phyloP scores from a whole-genome alignment of 139 green algal genomes.

The Mychonastes homosphaera region DNA sequence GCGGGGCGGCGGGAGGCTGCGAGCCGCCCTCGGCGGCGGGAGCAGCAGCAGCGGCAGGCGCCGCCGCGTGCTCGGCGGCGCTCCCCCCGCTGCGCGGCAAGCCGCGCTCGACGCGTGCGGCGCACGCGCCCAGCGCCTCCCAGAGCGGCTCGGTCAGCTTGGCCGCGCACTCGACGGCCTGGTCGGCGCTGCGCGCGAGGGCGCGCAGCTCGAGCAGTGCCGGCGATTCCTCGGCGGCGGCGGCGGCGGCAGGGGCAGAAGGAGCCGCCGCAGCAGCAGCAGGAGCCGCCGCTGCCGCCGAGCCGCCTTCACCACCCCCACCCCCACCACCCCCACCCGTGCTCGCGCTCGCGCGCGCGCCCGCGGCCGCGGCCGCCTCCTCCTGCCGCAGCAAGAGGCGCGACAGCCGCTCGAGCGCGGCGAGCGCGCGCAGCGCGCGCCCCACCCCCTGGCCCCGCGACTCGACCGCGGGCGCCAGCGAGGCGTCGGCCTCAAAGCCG shows the following conservation, averaged over 20 bases:
- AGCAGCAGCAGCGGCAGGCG: neutral
- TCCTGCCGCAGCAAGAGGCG: constrained; percentile 11
- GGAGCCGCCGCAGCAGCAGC: neutral
- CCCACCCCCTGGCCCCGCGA: constrained; percentile 41
- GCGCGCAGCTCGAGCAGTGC: neutral
- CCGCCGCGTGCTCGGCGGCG: too few relatives aligned
- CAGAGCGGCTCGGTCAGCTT: constrained; percentile 36
- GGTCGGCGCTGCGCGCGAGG: too few relatives aligned
- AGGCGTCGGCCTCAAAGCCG: constrained; percentile 21
- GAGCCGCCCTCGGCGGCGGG: neutral
- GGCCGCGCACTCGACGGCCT: constrained; percentile 17
- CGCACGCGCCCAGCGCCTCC: constrained; percentile 35
- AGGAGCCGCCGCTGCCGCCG: neutral
- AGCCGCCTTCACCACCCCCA: too few relatives aligned
- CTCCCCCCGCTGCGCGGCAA: too few relatives aligned
- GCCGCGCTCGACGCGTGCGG: constrained; percentile 29
- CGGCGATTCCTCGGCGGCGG: neutral
- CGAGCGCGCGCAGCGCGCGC: constrained; percentile 55
- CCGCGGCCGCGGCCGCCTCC: neutral
- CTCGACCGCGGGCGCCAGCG: constrained; percentile 24
- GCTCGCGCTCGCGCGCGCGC: neutral
- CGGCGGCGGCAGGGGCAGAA: neutral
- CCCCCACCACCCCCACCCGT: neutral
- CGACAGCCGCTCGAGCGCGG: constrained; percentile 27
- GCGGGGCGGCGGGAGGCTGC: constrained; percentile 12